These are phyloP conservation scores for Setaria italica DNA, from an alignment of 202 grass and related monocot genomes.

Conservation along the genomic window DNA sequence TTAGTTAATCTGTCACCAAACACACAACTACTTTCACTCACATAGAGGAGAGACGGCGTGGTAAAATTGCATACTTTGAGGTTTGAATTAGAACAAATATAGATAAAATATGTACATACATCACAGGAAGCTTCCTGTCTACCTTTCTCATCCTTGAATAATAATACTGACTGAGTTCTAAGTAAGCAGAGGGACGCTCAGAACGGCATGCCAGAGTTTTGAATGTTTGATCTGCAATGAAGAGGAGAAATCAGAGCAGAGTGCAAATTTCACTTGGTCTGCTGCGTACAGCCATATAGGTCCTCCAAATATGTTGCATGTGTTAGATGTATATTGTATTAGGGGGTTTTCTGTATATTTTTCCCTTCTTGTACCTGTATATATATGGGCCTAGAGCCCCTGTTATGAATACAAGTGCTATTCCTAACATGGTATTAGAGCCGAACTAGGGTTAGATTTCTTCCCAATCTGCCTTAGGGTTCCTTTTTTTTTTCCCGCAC, in stretches of 20 bases:
- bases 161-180: neutral
- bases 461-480: too few relatives aligned
- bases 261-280: neutral
- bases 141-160: conserved; percentile 34
- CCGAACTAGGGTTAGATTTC: too few relatives aligned
- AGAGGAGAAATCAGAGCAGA: conserved; percentile 13
- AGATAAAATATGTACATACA: neutral
- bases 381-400: too few relatives aligned
- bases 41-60: neutral
- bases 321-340: too few relatives aligned
- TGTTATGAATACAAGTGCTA: too few relatives aligned
- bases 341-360: too few relatives aligned
- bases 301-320: conserved; percentile 23
- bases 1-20: conserved; percentile 47
- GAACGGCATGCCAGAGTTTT: neutral
- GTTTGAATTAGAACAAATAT: conserved; percentile 18
- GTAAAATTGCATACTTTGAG: conserved; percentile 36
- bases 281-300: neutral
- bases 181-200: neutral
- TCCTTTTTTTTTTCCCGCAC: too few relatives aligned
- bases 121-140: conserved; percentile 44
- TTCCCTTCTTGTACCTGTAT: too few relatives aligned
- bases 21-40: conserved; percentile 28
- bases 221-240: conserved; percentile 2
- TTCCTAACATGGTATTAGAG: too few relatives aligned